phyloP scores from a whole-genome alignment of 768 basidiomycete species.

The Boletellus sp. region DNA sequence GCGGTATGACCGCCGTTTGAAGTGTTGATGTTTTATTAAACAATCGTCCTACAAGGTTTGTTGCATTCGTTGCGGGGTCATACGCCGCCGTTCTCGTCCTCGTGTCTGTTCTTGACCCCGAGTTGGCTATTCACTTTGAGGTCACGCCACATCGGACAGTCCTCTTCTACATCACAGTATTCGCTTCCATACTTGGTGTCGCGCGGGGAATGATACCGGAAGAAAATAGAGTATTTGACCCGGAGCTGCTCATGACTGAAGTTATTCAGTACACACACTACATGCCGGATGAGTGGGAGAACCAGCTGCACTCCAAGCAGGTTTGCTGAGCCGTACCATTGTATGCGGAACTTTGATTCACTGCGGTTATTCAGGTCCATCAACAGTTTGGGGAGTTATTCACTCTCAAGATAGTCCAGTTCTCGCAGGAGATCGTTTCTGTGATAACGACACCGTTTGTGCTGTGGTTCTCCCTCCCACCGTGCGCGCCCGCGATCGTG shows the following conservation, averaged over 20 bases:
- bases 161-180: conserved; percentile 87
- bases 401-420: conserved; percentile 86
- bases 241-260: conserved; percentile 87
- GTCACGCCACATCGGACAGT: conserved; percentile 91
- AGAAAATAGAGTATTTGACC: conserved; percentile 90
- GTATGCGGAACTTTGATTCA: background rate
- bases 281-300: conserved; percentile 92
- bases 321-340: conserved; percentile 34
- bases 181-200: conserved; percentile 83
- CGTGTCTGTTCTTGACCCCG: conserved; percentile 89
- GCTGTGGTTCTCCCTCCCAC: conserved; percentile 87
- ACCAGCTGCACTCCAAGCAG: conserved; percentile 81
- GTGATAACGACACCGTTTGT: conserved; percentile 94
- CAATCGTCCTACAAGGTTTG: conserved; percentile 56
- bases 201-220: conserved; percentile 95
- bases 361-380: conserved; percentile 60
- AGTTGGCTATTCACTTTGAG: conserved; percentile 90
- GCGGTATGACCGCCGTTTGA: conserved; percentile 52
- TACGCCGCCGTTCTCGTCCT: conserved; percentile 94
- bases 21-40: background rate
- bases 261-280: conserved; percentile 95
- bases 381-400: conserved; percentile 90
- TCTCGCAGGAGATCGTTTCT: conserved; percentile 83
- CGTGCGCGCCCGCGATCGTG: conserved; percentile 84
- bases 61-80: conserved; percentile 94